Evolutionary conservation across 2,329 filamentous ascomycete species (phyloP).

Genomic region (Taxawa tesnikishii): DNA sequence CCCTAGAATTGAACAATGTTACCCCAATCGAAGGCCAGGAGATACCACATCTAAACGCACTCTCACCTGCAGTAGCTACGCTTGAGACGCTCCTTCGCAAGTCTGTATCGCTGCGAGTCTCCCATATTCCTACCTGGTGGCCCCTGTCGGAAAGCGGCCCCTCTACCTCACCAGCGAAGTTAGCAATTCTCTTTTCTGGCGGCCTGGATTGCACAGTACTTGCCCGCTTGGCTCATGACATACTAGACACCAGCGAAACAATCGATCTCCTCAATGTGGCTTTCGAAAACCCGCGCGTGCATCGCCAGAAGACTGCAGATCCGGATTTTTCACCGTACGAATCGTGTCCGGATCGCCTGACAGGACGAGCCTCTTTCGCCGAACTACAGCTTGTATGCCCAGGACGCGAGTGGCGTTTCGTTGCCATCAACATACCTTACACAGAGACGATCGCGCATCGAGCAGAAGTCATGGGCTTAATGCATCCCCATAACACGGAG

Average conservation of each 20-base stretch:
- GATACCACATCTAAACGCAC: background rate
- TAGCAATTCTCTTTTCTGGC: slow-evolving; percentile 85
- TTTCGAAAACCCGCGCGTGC: slow-evolving; percentile 77
- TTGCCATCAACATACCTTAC: slow-evolving; percentile 77
- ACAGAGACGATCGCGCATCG: slow-evolving; percentile 59
- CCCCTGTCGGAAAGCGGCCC: background rate
- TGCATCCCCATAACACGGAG: slow-evolving; percentile 90
- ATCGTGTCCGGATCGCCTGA: slow-evolving; percentile 79
- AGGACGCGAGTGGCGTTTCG: slow-evolving; percentile 64
- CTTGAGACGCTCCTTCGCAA: slow-evolving; percentile 11
- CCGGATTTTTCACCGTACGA: slow-evolving; percentile 47
- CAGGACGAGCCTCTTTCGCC: slow-evolving; percentile 65
- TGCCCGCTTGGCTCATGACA: slow-evolving; percentile 65
- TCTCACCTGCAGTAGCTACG: slow-evolving; percentile 2
- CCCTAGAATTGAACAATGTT: background rate
- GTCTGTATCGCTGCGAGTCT: slow-evolving; percentile 27
- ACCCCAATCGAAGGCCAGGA: background rate
- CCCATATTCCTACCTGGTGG: slow-evolving; percentile 46
- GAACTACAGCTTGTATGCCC: slow-evolving; percentile 63
- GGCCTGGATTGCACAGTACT: slow-evolving; percentile 87
- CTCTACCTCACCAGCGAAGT: slow-evolving; percentile 26
- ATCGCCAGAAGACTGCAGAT: slow-evolving; percentile 24
- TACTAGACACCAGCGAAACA: slow-evolving; percentile 54
- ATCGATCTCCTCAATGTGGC: slow-evolving; percentile 92
- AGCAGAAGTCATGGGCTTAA: slow-evolving; percentile 58